phyloP scores from a whole-genome alignment of 1,284 basidiomycete genomes.

The Lentinula novae-zelandiae region DNA sequence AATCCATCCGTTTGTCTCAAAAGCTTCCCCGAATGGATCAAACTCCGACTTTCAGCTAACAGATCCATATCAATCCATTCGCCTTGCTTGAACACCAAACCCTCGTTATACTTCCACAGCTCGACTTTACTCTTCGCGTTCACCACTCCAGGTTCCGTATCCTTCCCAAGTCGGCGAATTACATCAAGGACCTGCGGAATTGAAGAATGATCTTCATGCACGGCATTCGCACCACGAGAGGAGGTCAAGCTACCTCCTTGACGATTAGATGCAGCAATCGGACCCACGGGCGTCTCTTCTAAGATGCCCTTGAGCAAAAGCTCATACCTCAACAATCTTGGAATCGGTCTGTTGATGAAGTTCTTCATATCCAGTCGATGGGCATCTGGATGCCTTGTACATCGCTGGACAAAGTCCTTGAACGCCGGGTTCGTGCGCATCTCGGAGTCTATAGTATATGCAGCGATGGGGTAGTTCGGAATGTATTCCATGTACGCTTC shows the following conservation, averaged over 20 bases:
- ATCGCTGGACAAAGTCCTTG: slow-evolving; percentile 70
- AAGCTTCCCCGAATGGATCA: slow-evolving; percentile 81
- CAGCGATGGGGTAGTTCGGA: slow-evolving; percentile 91
- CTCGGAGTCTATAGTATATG: slow-evolving; percentile 88
- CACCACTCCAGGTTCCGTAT: slow-evolving; percentile 76
- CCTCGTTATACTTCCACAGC: slow-evolving; percentile 80
- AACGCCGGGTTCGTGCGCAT: slow-evolving; percentile 77
- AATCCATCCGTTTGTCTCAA: slow-evolving; percentile 84
- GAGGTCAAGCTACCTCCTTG: background rate
- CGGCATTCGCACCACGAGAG: background rate
- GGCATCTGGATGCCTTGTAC: slow-evolving; percentile 70
- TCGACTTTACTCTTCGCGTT: slow-evolving; percentile 86
- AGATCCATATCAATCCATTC: slow-evolving; percentile 86
- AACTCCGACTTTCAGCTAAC: slow-evolving; percentile 73
- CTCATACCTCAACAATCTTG: slow-evolving; percentile 85
- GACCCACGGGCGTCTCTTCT: slow-evolving; percentile 60
- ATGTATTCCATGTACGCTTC: slow-evolving; percentile 93
- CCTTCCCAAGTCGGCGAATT: slow-evolving; percentile 80
- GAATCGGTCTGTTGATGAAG: slow-evolving; percentile 87
- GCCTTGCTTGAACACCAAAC: slow-evolving; percentile 75
- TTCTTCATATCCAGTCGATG: slow-evolving; percentile 82
- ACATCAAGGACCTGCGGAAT: slow-evolving; percentile 85
- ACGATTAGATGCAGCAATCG: background rate
- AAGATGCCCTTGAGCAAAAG: slow-evolving; percentile 78
- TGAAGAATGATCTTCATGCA: slow-evolving; percentile 75